Evolutionary conservation across 2,329 filamentous ascomycete species (phyloP), one percentile per base, ranked within the genome.

Genomic region (Talaromyces sp.): DNA sequence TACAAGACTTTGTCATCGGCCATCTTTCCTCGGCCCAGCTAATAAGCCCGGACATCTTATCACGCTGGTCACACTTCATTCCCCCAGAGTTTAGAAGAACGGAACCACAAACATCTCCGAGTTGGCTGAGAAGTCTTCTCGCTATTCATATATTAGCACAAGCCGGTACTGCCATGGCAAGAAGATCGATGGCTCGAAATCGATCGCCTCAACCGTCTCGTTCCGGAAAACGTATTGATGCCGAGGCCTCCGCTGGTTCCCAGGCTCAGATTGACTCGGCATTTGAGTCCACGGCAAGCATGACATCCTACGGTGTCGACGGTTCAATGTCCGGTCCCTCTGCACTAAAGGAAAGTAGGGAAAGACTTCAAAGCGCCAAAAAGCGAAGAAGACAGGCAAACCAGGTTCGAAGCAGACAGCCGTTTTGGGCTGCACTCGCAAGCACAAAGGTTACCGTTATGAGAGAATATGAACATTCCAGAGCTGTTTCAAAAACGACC

Each of bases 371-470:
- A 69, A 77, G 75, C 63, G 84, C 82, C 63, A 95, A 94, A 76
- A 94, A 91, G 77, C 88, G 89, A 77, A 85, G 89, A 76, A 93
- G 94, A 77, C 91, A 96, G 75, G 93, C 89, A 69, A 91, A 91
- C 59, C 89, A 94, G 73, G 91, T 96, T 64, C 83, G 92, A 73
- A 89, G 91, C 71, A 87, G 91, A 69, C 92, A 97, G 76, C 92
- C 92, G 51, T 84, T 97, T 63, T 97, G 92, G 92, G 91, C 92
- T 63, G 92, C 92, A 50, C 83, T 97, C 66, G 92, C 92, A 53
- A 96, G 91, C 76, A 96, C 92, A 69, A 97, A 97, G 80, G 92
- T 97, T 71, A 93, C 94, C 66, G 91, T 96, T 76, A 87, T 95
- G 69, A 94, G 96, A 77, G 92, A 91, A 74, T 89, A 90, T 66